These are phyloP conservation scores for Cylindrotheca closterium DNA, from an alignment of 108 stramenopile species.

Conservation along the genomic window DNA sequence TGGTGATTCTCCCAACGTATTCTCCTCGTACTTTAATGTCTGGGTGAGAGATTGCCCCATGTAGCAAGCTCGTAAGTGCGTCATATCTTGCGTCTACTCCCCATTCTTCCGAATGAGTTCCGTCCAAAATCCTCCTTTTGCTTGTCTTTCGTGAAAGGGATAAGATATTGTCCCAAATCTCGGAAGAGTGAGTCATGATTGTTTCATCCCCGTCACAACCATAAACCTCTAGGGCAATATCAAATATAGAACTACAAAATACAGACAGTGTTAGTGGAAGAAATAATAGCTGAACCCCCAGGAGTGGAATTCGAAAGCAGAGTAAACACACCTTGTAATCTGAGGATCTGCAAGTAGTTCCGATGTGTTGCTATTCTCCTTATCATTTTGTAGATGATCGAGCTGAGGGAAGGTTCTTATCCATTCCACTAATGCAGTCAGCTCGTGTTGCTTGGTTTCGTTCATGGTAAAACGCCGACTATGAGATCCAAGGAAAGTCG, in stretches of 20 bases:
- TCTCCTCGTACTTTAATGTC: slow-evolving; percentile 32
- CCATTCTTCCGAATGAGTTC: slow-evolving; percentile 10
- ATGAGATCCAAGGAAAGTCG: too few relatives aligned
- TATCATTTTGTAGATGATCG: slow-evolving; percentile 9
- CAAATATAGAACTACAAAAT: slow-evolving; percentile 29
- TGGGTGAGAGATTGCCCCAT: slow-evolving; percentile 34
- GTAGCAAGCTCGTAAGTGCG: slow-evolving; percentile 38
- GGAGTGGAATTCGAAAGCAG: background rate
- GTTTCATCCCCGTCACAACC: slow-evolving; percentile 10
- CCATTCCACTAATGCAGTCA: slow-evolving; percentile 37
- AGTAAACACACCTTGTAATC: slow-evolving; percentile 25
- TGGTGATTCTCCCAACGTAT: slow-evolving; percentile 50
- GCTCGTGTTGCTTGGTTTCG: slow-evolving; percentile 20
- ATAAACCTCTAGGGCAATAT: slow-evolving; percentile 37
- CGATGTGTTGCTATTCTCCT: slow-evolving; percentile 11
- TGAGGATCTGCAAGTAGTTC: slow-evolving; percentile 9
- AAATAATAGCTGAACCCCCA: background rate
- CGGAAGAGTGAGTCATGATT: background rate
- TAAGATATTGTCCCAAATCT: slow-evolving; percentile 34
- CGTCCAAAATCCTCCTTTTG: slow-evolving; percentile 17
- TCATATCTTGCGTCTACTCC: slow-evolving; percentile 13
- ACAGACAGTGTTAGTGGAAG: slow-evolving; percentile 1
- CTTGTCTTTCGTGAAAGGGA: slow-evolving; percentile 8
- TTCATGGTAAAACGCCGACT: slow-evolving; percentile 22
- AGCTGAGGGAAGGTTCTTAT: slow-evolving; percentile 38